phyloP scores from a whole-genome alignment of 805 yeast species.

The Metschnikowia lachancei region DNA sequence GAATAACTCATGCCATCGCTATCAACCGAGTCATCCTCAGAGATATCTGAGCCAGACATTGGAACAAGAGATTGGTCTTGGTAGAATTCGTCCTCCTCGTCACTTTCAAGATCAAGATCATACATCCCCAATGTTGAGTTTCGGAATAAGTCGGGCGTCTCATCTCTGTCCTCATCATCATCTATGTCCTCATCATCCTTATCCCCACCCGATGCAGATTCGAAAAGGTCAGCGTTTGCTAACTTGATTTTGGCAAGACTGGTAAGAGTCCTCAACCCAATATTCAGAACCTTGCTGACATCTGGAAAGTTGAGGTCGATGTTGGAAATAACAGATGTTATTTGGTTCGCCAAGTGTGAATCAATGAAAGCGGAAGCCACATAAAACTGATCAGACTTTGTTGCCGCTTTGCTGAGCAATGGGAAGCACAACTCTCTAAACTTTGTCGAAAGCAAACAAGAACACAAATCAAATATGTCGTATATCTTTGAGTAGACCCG shows the following conservation, averaged over 20 bases:
- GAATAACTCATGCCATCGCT: slow-evolving; percentile 27
- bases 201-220: slow-evolving; percentile 51
- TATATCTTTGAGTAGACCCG: slow-evolving; percentile 53
- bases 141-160: slow-evolving; percentile 76
- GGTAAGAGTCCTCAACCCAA: slow-evolving; percentile 58
- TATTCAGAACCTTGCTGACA: slow-evolving; percentile 56
- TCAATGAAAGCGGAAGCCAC: slow-evolving; percentile 69
- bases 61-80: slow-evolving; percentile 41
- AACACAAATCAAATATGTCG: slow-evolving; percentile 50
- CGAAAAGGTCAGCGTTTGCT: slow-evolving; percentile 56
- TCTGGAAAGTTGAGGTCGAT: slow-evolving; percentile 74
- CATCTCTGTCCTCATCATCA: slow-evolving; percentile 65
- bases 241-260: slow-evolving; percentile 55
- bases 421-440: slow-evolving; percentile 43
- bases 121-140: slow-evolving; percentile 95
- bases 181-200: slow-evolving; percentile 40
- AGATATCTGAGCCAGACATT: slow-evolving; percentile 32
- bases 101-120: slow-evolving; percentile 72
- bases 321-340: slow-evolving; percentile 59
- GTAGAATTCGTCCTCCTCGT: slow-evolving; percentile 51
- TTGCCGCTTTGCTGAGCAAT: slow-evolving; percentile 45
- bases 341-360: slow-evolving; percentile 53
- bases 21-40: slow-evolving; percentile 24
- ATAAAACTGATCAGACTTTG: slow-evolving; percentile 59
- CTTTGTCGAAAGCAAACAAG: slow-evolving; percentile 43